Conservation (phyloP, 2,329 filamentous ascomycete species). For the Pseudonectria foliicola region DNA sequence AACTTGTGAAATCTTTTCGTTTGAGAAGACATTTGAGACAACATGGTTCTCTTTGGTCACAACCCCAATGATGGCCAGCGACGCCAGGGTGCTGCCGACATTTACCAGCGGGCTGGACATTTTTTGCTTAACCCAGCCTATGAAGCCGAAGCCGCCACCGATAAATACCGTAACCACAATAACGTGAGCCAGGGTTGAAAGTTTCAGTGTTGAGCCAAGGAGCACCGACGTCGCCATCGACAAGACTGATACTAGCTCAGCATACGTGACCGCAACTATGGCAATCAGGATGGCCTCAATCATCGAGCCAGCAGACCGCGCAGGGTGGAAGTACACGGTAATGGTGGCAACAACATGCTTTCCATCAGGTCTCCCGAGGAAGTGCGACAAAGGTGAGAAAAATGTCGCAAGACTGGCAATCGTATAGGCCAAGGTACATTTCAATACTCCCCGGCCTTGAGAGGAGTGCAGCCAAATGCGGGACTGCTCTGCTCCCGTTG, state of each 20-base stretch:
- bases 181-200: slow-evolving; percentile 65
- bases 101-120: slow-evolving; percentile 74
- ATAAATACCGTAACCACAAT: slow-evolving; percentile 78
- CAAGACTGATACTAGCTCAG: slow-evolving; percentile 59
- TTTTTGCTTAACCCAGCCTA: slow-evolving; percentile 80
- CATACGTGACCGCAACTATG: slow-evolving; percentile 68
- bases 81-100: slow-evolving; percentile 77
- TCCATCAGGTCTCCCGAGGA: slow-evolving; percentile 77
- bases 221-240: slow-evolving; percentile 83
- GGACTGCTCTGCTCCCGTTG: slow-evolving; percentile 36
- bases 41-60: slow-evolving; percentile 87
- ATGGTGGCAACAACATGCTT: slow-evolving; percentile 93
- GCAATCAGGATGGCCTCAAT: slow-evolving; percentile 75
- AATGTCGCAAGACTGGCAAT: slow-evolving; percentile 83
- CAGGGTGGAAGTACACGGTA: slow-evolving; percentile 91
- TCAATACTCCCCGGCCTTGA: slow-evolving; percentile 71
- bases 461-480: slow-evolving; percentile 59
- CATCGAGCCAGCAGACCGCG: slow-evolving; percentile 82
- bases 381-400: slow-evolving; percentile 60
- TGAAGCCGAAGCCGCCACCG: slow-evolving; percentile 76
- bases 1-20: slow-evolving; percentile 72
- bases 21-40: slow-evolving; percentile 74
- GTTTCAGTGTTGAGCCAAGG: slow-evolving; percentile 59
- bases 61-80: slow-evolving; percentile 80
- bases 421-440: slow-evolving; percentile 86